phyloP scores from a whole-genome alignment of 2,329 filamentous ascomycete species.

The Phialocephala sp. region DNA sequence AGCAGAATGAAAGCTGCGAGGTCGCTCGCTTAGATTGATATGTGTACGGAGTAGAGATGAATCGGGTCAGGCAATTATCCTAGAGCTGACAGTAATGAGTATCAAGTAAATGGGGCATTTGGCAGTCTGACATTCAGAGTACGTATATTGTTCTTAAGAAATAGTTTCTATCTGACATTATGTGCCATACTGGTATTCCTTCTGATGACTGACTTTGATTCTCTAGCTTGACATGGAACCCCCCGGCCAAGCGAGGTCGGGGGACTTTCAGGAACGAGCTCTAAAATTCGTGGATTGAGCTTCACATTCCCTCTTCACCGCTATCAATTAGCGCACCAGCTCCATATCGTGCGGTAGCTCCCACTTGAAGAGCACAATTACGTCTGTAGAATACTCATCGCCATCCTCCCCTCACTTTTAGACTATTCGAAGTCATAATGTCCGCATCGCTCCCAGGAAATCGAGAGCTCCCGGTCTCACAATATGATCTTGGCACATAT shows the following conservation, averaged over 20 bases:
- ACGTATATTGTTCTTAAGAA: too few relatives aligned
- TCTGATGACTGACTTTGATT: not conserved
- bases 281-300: constrained; percentile 5
- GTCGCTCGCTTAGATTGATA: too few relatives aligned
- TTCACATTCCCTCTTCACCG: constrained; percentile 7
- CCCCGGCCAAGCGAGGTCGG: not conserved
- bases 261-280: not conserved
- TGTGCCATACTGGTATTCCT: too few relatives aligned
- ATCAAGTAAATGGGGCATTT: too few relatives aligned
- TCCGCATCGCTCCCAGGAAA: constrained; percentile 68
- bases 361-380: not conserved
- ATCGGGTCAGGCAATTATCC: too few relatives aligned
- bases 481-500: constrained; percentile 92
- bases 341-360: not conserved
- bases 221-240: not conserved
- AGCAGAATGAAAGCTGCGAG: too few relatives aligned
- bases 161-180: too few relatives aligned
- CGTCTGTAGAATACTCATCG: not conserved
- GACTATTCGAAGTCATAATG: constrained; percentile 49
- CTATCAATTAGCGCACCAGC: not conserved
- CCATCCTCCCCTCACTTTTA: not conserved
- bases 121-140: too few relatives aligned
- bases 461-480: constrained; percentile 87
- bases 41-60: too few relatives aligned
- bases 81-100: too few relatives aligned